Evolutionary conservation across 768 basidiomycete genomes (phyloP).

Genomic region (Russula sp.): DNA sequence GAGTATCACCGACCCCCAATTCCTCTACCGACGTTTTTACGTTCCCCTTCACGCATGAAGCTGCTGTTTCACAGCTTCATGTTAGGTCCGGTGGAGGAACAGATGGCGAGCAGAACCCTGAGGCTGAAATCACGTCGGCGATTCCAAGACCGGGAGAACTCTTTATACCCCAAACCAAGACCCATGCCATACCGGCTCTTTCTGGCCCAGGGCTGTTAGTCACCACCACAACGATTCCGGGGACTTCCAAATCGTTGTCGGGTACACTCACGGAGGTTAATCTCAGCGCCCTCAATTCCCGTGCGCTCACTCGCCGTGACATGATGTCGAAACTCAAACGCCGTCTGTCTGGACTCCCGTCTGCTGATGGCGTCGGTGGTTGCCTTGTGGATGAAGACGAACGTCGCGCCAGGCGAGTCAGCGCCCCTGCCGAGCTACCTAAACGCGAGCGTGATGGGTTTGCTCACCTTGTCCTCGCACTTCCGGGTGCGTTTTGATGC

Average conservation of each 20-base stretch:
- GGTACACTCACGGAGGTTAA: constrained; percentile 54
- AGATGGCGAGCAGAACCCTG: neutral
- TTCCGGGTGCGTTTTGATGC: constrained; percentile 58
- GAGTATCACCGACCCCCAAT: constrained; percentile 32
- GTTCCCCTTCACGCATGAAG: constrained; percentile 6
- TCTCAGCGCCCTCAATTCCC: constrained; percentile 47
- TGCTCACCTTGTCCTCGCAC: constrained; percentile 53
- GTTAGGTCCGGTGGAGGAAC: neutral
- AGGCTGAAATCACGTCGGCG: constrained; percentile 23
- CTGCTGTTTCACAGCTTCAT: neutral
- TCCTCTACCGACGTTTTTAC: constrained; percentile 41
- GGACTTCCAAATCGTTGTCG: constrained; percentile 43
- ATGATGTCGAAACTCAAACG: constrained; percentile 66
- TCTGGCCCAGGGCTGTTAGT: constrained; percentile 45
- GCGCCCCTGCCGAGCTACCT: constrained; percentile 62
- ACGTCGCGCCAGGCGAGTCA: constrained; percentile 45
- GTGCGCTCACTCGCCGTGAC: constrained; percentile 55
- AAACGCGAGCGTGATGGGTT: constrained; percentile 52
- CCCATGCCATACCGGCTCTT: constrained; percentile 38
- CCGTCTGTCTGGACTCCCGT: constrained; percentile 40
- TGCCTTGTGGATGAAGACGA: constrained; percentile 41
- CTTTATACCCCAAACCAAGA: constrained; percentile 34
- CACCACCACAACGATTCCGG: constrained; percentile 50
- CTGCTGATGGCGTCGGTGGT: constrained; percentile 29
- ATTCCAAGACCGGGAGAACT: constrained; percentile 26